Evolutionary conservation across 495 filamentous ascomycete genomes (phyloP).

Genomic region (Tuber calosporum): DNA sequence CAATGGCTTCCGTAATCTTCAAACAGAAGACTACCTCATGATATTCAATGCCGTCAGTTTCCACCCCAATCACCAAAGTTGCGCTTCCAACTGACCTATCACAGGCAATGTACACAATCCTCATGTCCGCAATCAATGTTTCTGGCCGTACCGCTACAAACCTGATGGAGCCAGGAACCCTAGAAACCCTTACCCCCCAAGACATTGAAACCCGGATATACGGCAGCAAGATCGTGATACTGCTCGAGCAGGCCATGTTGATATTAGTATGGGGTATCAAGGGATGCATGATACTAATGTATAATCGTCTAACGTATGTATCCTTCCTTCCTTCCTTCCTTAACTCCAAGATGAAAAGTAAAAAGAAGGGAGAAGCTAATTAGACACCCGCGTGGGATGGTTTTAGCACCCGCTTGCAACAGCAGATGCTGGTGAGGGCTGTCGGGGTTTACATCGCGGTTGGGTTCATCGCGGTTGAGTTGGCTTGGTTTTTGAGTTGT

Average conservation of each 20-base stretch:
- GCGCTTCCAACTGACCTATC: not conserved
- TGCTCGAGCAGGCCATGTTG: slow-evolving; percentile 47
- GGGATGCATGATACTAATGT: slow-evolving; percentile 51
- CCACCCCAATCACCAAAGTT: slow-evolving; percentile 5
- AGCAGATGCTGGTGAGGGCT: slow-evolving; percentile 41
- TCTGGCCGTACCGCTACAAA: slow-evolving; percentile 53
- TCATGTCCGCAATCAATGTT: slow-evolving; percentile 54
- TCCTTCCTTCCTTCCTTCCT: not conserved
- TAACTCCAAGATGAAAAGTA: not conserved
- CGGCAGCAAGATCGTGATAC: slow-evolving; percentile 53
- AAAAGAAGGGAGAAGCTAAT: not conserved
- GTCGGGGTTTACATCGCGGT: slow-evolving; percentile 41
- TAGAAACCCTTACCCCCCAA: slow-evolving; percentile 46
- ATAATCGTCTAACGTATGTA: slow-evolving; percentile 45
- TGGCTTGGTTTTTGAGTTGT: slow-evolving; percentile 45
- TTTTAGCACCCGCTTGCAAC: slow-evolving; percentile 33
- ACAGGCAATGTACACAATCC: slow-evolving; percentile 50
- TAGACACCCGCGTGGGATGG: not conserved
- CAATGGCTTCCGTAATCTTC: slow-evolving; percentile 46
- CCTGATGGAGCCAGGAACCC: slow-evolving; percentile 52
- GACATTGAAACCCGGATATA: slow-evolving; percentile 47
- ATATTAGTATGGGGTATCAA: slow-evolving; percentile 50
- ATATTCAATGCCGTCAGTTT: slow-evolving; percentile 49
- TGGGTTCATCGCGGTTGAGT: slow-evolving; percentile 43
- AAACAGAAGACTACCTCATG: slow-evolving; percentile 57